Conservation (phyloP, 75 land plant genomes). For the Adiantum capillusveneris region DNA sequence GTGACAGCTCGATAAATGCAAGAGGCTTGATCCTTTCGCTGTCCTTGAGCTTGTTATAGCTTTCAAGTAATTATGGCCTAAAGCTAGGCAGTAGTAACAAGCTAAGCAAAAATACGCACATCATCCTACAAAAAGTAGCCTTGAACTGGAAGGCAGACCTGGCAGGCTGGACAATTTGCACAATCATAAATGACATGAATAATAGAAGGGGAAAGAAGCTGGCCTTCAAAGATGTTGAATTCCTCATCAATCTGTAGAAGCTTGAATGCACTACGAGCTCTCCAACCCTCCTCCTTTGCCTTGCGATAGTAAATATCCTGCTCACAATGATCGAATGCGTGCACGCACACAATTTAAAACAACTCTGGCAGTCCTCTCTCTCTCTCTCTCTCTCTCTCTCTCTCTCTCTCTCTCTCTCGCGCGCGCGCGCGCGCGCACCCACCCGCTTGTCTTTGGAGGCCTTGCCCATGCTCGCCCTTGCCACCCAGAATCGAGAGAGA, state of each 20-base stretch:
- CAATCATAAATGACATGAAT: no score
- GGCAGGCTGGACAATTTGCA: no score
- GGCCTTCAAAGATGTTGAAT: conserved; percentile 83
- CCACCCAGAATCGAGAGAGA: no score
- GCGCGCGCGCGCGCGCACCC: not conserved
- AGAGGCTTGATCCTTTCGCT: no score
- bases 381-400: not conserved
- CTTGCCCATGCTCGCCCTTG: conserved; percentile 65
- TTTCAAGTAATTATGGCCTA: no score
- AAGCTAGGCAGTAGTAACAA: no score
- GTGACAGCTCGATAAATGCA: no score
- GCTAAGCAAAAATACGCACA: no score
- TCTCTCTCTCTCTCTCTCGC: not conserved
- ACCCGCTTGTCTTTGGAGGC: conserved; percentile 96
- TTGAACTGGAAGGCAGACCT: no score
- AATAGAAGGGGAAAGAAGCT: not conserved
- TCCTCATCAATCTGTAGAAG: conserved; percentile 98
- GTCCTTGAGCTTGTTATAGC: no score
- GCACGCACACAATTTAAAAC: conserved; percentile 1
- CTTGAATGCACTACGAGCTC: conserved; percentile 97
- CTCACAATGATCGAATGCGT: not conserved
- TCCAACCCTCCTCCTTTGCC: conserved; percentile 99
- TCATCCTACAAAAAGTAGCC: no score
- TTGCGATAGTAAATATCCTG: conserved; percentile 96
- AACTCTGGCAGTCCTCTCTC: no score